These are phyloP conservation scores for Aureobasidium sp. DNA, from an alignment of 2,329 filamentous ascomycete genomes.

Conservation along the genomic window DNA sequence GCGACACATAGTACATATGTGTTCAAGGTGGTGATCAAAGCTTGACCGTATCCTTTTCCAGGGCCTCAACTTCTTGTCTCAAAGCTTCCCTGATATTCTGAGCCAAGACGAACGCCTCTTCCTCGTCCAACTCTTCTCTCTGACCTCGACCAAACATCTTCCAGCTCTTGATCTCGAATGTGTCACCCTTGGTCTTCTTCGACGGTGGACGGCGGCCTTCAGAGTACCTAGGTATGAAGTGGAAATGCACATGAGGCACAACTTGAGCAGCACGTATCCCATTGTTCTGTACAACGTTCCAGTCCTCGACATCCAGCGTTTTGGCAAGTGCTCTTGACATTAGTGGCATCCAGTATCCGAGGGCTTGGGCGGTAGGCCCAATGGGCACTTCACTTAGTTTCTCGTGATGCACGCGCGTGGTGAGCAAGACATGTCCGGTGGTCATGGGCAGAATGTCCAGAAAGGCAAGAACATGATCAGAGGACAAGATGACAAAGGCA, in stretches of 20 bases:
- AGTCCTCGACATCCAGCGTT: conserved; percentile 68
- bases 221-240: conserved; percentile 72
- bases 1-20: no score
- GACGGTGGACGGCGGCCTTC: conserved; percentile 36
- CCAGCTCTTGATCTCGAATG: conserved; percentile 51
- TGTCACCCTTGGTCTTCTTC: conserved; percentile 40
- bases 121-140: conserved; percentile 68
- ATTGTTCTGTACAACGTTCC: conserved; percentile 97
- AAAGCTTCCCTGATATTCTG: conserved; percentile 39
- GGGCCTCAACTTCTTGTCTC: conserved; percentile 28
- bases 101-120: conserved; percentile 59
- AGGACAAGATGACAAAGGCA: conserved; percentile 65
- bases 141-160: conserved; percentile 75
- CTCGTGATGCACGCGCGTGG: conserved; percentile 66
- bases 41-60: conserved; percentile 13
- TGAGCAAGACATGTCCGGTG: conserved; percentile 74
- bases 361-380: conserved; percentile 20
- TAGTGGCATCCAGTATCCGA: conserved; percentile 56
- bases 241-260: conserved; percentile 89
- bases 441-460: conserved; percentile 89
- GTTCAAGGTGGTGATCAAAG: conserved; percentile 2
- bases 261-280: conserved; percentile 82
- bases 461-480: conserved; percentile 72
- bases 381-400: conserved; percentile 63
- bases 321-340: conserved; percentile 64